Evolutionary conservation across 169 alveolate genomes (phyloP), one percentile per base, ranked within the genome.

Genomic region (Plasmodium gallinaceum): DNA sequence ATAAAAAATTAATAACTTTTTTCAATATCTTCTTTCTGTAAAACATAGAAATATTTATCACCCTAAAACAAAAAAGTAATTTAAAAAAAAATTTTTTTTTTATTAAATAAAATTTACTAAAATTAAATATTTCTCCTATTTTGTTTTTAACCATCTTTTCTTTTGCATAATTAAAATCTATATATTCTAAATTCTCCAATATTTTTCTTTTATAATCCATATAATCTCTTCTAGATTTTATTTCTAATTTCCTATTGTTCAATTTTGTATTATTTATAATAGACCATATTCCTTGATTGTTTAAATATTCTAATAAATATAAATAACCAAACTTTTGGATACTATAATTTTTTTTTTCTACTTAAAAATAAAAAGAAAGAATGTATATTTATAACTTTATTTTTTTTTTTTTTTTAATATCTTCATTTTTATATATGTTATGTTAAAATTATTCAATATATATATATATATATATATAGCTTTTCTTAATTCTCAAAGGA

Each of bases 91-190:
- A 14, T 20, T n/a, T 39, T 20, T 48, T 8, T 12, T 43, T 24
- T n/a, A n/a, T n/a, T n/a, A n/a, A 71, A 18, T 18, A 0, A 9
- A n/a, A 54, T 9, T 20, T 54, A 54, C 22, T 39, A 68, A 42
- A 68, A 5, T 6, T 66, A 37, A 37, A 5, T 42, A 68, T 51
- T 48, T 42, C 16, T 69, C 43, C 45, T 22, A 14, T 76, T 10
- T 32, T 39, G 5, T 39, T 16, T 9, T 54, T 83, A 43, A 83
- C 91, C 91, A 83, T 52, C 68, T 24, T 37, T 37, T 83, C 91
- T 46, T 10, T 83, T 62, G 68, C 68, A 32, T 42, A 52, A 54
- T 68, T 39, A 60, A 52, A n/a, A 52, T 83, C 91, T n/a, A 69
- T 37, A 24, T 66, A 45, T 26, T 54, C 43, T 12, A 83, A 10